Percentiles rank a stretch among this genome's conserved stretches.
Conservation (phyloP, 495 filamentous ascomycete species). For the Ramalina peruviana region DNA sequence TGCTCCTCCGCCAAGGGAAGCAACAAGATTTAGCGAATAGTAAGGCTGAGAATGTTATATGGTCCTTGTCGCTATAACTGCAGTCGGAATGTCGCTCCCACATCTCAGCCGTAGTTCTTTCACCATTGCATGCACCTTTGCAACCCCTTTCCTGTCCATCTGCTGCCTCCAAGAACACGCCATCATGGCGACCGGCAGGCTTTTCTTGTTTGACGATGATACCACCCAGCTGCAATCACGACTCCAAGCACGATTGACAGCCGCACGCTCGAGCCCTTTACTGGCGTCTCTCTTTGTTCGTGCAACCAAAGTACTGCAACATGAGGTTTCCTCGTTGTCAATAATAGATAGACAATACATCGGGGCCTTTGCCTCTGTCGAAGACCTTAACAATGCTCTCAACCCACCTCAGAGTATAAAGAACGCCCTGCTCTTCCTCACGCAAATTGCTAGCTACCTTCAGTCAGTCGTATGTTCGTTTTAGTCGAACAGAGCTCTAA, state of each 20-base stretch:
- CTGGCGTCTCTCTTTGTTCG: conserved; percentile 52
- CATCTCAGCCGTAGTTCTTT: neutral
- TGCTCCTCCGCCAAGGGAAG: neutral
- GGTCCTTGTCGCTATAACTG: neutral
- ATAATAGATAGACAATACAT: conserved; percentile 45
- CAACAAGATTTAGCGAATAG: neutral
- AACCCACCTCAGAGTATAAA: conserved; percentile 48
- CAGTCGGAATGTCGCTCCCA: neutral
- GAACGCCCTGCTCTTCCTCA: conserved; percentile 52
- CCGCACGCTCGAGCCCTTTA: conserved; percentile 49
- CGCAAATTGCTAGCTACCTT: conserved; percentile 64
- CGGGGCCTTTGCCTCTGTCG: conserved; percentile 53
- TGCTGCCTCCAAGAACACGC: neutral
- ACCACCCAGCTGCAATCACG: conserved; percentile 57
- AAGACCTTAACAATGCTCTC: conserved; percentile 47
- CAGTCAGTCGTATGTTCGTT: conserved; percentile 37
- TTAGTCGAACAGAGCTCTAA: conserved; percentile 16
- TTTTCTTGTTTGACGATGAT: conserved; percentile 59
- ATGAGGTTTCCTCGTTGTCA: conserved; percentile 47
- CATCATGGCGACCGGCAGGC: neutral
- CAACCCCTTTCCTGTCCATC: neutral
- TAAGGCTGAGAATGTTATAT: neutral
- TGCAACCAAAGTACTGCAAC: conserved; percentile 44
- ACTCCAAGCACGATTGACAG: conserved; percentile 42
- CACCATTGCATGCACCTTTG: neutral